Evolutionary conservation across 345 rosid genomes (phyloP).

Genomic region (Eucalyptus erythrocorys): DNA sequence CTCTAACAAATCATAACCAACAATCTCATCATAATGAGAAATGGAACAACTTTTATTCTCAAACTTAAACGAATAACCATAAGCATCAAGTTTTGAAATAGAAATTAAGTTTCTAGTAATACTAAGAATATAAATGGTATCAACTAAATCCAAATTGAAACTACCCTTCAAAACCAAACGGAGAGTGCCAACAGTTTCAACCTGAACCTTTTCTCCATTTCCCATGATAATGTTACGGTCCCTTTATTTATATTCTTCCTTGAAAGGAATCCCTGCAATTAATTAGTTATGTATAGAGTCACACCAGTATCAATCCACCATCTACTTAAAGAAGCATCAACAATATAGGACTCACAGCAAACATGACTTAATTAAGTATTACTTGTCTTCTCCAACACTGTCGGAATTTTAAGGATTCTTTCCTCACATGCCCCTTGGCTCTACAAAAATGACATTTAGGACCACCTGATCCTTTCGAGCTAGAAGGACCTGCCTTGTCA

Average conservation of each 20-base stretch:
- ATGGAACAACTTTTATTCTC: not conserved
- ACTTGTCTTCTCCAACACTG: not conserved
- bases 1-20: not conserved
- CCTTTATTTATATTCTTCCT: not conserved
- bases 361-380: not conserved
- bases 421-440: not conserved
- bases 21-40: not conserved
- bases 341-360: not conserved
- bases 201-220: not conserved
- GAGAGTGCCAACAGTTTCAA: not conserved
- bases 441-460: not conserved
- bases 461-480: not conserved
- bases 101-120: not conserved
- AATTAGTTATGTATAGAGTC: not conserved
- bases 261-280: not conserved
- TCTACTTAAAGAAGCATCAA: too few species aligned
- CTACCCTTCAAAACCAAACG: not conserved
- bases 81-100: not conserved
- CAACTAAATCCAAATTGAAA: not conserved
- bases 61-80: not conserved
- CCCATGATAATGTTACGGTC: not conserved
- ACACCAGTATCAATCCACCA: not conserved
- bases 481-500: not conserved
- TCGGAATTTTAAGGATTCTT: not conserved
- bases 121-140: not conserved